phyloP scores from a whole-genome alignment of 768 basidiomycete genomes.

The Tylopilus vinaceipallidus region DNA sequence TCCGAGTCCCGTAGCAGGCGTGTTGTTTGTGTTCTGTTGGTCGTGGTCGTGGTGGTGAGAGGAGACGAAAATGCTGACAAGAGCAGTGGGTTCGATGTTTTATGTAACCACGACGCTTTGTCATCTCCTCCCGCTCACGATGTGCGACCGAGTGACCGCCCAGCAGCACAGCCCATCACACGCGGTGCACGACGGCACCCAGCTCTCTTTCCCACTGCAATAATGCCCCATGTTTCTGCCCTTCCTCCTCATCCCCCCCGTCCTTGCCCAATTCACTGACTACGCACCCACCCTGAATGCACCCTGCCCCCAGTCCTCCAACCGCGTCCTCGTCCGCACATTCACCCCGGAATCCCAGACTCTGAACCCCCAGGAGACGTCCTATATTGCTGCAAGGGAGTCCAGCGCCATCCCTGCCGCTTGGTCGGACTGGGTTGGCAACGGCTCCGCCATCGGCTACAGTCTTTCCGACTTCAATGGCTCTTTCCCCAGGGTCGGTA shows the following conservation, averaged over 20 bases:
- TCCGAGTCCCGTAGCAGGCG: constrained; percentile 15
- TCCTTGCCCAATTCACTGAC: constrained; percentile 33
- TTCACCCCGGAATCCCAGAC: constrained; percentile 51
- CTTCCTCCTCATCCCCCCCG: not conserved
- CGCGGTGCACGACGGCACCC: constrained; percentile 7
- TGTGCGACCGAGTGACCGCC: too few relatives aligned
- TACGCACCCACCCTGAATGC: constrained; percentile 53
- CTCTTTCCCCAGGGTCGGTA: constrained; percentile 51
- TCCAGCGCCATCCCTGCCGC: constrained; percentile 41
- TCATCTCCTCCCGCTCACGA: constrained; percentile 24
- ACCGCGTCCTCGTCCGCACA: constrained; percentile 43
- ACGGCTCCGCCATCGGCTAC: constrained; percentile 54
- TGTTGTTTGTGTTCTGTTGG: too few relatives aligned
- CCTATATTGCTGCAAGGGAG: constrained; percentile 46
- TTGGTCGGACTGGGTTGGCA: constrained; percentile 60
- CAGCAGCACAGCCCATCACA: constrained; percentile 7
- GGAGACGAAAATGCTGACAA: constrained; percentile 37
- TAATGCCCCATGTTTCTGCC: constrained; percentile 7
- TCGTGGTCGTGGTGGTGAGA: constrained; percentile 31
- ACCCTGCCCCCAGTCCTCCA: constrained; percentile 49
- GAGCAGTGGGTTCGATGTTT: constrained; percentile 28
- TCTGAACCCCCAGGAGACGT: constrained; percentile 46
- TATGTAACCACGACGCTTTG: constrained; percentile 37
- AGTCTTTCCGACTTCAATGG: constrained; percentile 40
- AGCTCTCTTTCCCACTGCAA: not conserved